Conservation (phyloP, 2,329 filamentous ascomycete species). For the Epichloe glyceriae region DNA sequence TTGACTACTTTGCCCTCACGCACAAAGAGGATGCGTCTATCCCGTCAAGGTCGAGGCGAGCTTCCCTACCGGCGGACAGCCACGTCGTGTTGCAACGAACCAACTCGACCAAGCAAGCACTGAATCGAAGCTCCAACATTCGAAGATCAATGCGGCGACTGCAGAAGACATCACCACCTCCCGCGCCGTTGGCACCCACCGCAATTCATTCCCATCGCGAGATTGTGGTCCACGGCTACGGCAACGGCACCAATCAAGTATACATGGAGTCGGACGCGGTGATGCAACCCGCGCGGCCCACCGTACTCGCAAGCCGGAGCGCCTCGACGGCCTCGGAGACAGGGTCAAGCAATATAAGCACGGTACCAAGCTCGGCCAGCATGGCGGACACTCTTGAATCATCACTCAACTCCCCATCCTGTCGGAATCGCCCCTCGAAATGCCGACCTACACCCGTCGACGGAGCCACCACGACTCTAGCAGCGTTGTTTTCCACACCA, state of each 20-base stretch:
- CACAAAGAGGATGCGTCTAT: slow-evolving; percentile 16
- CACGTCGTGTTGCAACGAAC: slow-evolving; percentile 13
- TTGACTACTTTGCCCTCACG: slow-evolving; percentile 39
- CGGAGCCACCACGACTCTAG: slow-evolving; percentile 17
- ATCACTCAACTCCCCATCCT: slow-evolving; percentile 13
- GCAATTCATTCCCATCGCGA: slow-evolving; percentile 27
- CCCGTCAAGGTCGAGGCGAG: slow-evolving; percentile 3
- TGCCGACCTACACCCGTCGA: slow-evolving; percentile 11
- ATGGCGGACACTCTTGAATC: slow-evolving; percentile 14
- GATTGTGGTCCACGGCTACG: slow-evolving; percentile 40
- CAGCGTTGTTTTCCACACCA: slow-evolving; percentile 8
- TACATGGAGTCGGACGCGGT: slow-evolving; percentile 10
- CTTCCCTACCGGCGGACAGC: slow-evolving; percentile 4
- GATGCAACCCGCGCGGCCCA: slow-evolving; percentile 2
- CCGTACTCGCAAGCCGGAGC: slow-evolving; percentile 11
- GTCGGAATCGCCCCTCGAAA: slow-evolving; percentile 10
- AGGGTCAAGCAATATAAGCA: slow-evolving; percentile 11
- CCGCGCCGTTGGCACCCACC: slow-evolving; percentile 2
- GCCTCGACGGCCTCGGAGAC: slow-evolving; percentile 17
- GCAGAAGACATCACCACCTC: slow-evolving; percentile 10
- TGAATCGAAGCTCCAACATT: slow-evolving; percentile 22
- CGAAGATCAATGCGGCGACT: slow-evolving; percentile 22
- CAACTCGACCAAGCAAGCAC: slow-evolving; percentile 17
- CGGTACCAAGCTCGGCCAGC: slow-evolving; percentile 16
- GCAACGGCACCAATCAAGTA: slow-evolving; percentile 36